Evolutionary conservation across 2,329 filamentous ascomycete genomes (phyloP).

Genomic region (Colletotrichum sp.): DNA sequence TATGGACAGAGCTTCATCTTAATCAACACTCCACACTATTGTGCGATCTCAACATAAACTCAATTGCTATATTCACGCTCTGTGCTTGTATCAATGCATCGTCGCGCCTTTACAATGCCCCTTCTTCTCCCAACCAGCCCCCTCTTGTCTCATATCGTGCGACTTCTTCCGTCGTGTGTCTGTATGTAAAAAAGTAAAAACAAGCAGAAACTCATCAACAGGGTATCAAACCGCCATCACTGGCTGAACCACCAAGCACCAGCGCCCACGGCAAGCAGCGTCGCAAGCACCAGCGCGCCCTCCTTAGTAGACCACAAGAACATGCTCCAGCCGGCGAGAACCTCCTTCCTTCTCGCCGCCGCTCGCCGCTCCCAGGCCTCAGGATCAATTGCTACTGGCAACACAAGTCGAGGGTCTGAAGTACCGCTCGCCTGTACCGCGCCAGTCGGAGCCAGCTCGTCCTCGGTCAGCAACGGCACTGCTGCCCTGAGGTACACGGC

Average conservation of each 20-base stretch:
- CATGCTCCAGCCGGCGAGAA: conserved; percentile 59
- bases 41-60: neutral
- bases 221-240: conserved; percentile 1
- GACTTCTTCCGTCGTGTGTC: neutral
- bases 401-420: conserved; percentile 46
- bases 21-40: neutral
- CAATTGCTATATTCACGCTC: neutral
- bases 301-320: conserved; percentile 59
- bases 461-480: conserved; percentile 63
- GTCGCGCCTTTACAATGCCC: neutral
- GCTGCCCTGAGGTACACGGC: conserved; percentile 76
- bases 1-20: neutral
- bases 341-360: conserved; percentile 49
- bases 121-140: neutral
- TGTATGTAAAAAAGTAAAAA: neutral
- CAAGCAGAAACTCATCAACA: neutral
- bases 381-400: conserved; percentile 59
- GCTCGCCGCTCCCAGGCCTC: conserved; percentile 59
- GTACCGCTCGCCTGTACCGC: neutral
- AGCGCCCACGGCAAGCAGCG: conserved; percentile 44
- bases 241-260: conserved; percentile 49
- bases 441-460: conserved; percentile 42
- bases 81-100: neutral
- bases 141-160: neutral
- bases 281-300: conserved; percentile 50